These are phyloP conservation scores for Apiospora rasikravindrae DNA, from an alignment of 2,329 filamentous ascomycete genomes.

Conservation along the genomic window DNA sequence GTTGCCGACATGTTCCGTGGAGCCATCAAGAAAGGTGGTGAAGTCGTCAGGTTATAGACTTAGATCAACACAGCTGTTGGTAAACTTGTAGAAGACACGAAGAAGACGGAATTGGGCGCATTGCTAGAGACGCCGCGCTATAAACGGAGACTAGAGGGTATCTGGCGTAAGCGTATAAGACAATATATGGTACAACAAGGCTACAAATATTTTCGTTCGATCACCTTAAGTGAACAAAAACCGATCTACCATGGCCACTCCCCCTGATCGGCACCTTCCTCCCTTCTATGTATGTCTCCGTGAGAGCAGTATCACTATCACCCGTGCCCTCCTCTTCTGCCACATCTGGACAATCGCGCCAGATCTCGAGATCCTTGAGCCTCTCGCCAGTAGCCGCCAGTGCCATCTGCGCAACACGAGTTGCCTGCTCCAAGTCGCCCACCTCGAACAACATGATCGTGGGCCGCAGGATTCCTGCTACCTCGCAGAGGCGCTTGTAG, in stretches of 20 bases:
- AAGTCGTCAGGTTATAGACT: slow-evolving; percentile 55
- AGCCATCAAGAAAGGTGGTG: slow-evolving; percentile 62
- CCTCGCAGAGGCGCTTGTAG: slow-evolving; percentile 67
- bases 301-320: slow-evolving; percentile 21
- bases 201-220: no score
- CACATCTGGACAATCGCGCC: slow-evolving; percentile 70
- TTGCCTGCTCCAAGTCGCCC: slow-evolving; percentile 71
- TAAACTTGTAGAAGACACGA: not conserved
- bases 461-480: slow-evolving; percentile 56
- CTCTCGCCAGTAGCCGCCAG: slow-evolving; percentile 31
- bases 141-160: not conserved
- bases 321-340: slow-evolving; percentile 32
- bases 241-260: slow-evolving; percentile 53
- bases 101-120: not conserved
- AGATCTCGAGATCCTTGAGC: slow-evolving; percentile 63
- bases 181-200: not conserved
- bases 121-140: not conserved
- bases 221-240: slow-evolving; percentile 39
- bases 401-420: slow-evolving; percentile 62
- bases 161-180: not conserved
- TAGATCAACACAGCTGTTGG: not conserved
- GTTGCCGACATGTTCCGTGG: slow-evolving; percentile 76
- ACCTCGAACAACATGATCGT: slow-evolving; percentile 72
- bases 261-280: slow-evolving; percentile 48
- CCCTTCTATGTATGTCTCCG: slow-evolving; percentile 26